A percentile compares a stretch with the other conserved stretches of the same genome.
Conservation (phyloP, 208 protist species). For the Zelonia costaricensis region DNA sequence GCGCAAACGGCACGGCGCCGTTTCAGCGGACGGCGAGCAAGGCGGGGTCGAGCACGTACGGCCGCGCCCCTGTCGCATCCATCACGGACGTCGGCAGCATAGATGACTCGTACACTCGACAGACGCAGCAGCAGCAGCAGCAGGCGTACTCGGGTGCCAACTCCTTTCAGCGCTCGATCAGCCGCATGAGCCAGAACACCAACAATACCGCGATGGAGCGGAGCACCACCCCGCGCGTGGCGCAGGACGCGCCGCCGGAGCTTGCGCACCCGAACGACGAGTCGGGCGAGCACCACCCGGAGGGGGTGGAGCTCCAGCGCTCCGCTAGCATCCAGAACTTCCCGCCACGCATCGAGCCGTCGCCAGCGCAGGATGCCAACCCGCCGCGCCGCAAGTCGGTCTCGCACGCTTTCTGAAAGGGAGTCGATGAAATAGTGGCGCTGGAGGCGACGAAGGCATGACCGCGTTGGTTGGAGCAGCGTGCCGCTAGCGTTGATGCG, state of each 20-base stretch:
- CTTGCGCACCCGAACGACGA: conserved; percentile 57
- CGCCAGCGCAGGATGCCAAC: conserved; percentile 69
- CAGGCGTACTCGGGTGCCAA: conserved; percentile 6
- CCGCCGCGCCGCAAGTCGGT: conserved; percentile 74
- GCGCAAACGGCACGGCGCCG: background rate
- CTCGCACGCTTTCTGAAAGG: conserved; percentile 32
- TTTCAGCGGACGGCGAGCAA: conserved; percentile 1
- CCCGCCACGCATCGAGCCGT: conserved; percentile 67
- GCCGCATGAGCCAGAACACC: conserved; percentile 26
- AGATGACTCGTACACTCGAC: background rate
- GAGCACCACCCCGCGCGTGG: conserved; percentile 40
- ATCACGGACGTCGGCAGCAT: background rate
- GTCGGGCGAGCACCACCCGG: conserved; percentile 51
- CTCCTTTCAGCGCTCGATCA: conserved; percentile 34
- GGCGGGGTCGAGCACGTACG: background rate
- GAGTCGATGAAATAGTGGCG: no score
- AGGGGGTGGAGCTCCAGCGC: conserved; percentile 68
- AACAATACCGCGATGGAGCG: conserved; percentile 21
- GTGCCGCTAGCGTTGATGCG: no score
- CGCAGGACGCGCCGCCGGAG: conserved; percentile 48
- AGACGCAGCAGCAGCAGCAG: background rate
- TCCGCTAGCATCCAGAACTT: conserved; percentile 61
- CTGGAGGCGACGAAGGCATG: no score
- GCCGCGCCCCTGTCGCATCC: background rate
- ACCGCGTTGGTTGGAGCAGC: no score